Conservation (phyloP, 2,329 filamentous ascomycete genomes). For the Cercospora janseana region DNA sequence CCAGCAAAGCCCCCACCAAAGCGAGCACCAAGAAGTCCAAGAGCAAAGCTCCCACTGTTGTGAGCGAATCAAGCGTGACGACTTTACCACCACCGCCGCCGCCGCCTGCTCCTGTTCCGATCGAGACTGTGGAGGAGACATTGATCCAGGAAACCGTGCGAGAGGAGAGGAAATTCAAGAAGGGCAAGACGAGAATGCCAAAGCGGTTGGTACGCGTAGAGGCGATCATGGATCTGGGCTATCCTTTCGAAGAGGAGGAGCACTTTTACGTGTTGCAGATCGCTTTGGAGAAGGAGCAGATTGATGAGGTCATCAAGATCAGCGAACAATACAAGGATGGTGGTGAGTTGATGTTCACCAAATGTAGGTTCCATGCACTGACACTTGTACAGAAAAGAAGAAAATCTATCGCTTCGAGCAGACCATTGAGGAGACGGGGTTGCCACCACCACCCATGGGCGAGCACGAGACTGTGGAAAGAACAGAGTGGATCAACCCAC, state of each 20-base stretch:
- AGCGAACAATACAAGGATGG: conserved; percentile 68
- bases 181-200: conserved; percentile 87
- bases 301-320: conserved; percentile 80
- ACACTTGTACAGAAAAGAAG: conserved; percentile 36
- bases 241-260: conserved; percentile 85
- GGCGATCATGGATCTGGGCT: conserved; percentile 79
- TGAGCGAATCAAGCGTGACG: conserved; percentile 28
- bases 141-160: conserved; percentile 29
- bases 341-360: conserved; percentile 37
- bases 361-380: conserved; percentile 12
- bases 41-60: conserved; percentile 21
- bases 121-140: conserved; percentile 22
- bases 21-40: conserved; percentile 23
- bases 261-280: conserved; percentile 77
- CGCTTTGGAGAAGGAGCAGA: conserved; percentile 84
- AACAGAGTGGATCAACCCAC: conserved; percentile 43
- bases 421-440: conserved; percentile 22
- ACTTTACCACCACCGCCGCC: conserved; percentile 16
- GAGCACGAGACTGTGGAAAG: conserved; percentile 38
- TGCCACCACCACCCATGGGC: conserved; percentile 29
- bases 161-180: conserved; percentile 46
- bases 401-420: conserved; percentile 40
- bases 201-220: conserved; percentile 74
- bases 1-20: conserved; percentile 16
- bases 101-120: conserved; percentile 13